Evolutionary conservation across 805 yeast species (phyloP).

Genomic region (Wickerhamia fluorescens): DNA sequence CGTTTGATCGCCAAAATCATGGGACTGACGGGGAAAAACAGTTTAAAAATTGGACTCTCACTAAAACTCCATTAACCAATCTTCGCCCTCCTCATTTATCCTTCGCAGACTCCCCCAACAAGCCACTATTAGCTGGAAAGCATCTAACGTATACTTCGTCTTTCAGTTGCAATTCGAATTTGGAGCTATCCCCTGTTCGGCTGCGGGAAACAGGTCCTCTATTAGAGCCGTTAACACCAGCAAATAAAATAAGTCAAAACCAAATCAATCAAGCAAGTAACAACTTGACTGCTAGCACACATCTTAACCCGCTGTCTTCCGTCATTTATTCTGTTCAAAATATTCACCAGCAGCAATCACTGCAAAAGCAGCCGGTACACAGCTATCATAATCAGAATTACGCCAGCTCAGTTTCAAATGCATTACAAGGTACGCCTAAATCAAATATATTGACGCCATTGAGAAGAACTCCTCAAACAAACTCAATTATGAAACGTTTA

Average conservation of each 20-base stretch:
- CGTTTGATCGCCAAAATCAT: constrained; percentile 4
- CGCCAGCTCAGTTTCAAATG: too few species aligned
- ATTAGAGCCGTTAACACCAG: constrained; percentile 57
- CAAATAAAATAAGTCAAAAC: constrained; percentile 7
- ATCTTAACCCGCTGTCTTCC: constrained; percentile 1
- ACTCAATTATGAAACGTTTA: constrained; percentile 41
- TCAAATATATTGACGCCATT: constrained; percentile 27
- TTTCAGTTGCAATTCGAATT: constrained; percentile 57
- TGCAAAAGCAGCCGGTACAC: too few species aligned
- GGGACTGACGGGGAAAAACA: too few species aligned
- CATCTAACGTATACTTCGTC: constrained; percentile 53
- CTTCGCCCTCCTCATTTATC: constrained; percentile 15
- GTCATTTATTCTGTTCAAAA: neutral
- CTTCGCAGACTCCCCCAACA: constrained; percentile 31
- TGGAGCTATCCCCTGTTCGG: constrained; percentile 56
- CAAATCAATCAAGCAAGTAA: constrained; percentile 8
- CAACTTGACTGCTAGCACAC: neutral
- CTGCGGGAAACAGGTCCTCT: constrained; percentile 58
- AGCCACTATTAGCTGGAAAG: constrained; percentile 34
- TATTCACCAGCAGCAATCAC: too few species aligned
- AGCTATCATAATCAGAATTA: too few species aligned
- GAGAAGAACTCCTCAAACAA: constrained; percentile 35
- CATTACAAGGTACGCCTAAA: constrained; percentile 24
- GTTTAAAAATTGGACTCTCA: too few species aligned
- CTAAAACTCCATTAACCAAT: neutral